Conservation (phyloP, 805 yeast species). For the Blastobotrys robertii region DNA sequence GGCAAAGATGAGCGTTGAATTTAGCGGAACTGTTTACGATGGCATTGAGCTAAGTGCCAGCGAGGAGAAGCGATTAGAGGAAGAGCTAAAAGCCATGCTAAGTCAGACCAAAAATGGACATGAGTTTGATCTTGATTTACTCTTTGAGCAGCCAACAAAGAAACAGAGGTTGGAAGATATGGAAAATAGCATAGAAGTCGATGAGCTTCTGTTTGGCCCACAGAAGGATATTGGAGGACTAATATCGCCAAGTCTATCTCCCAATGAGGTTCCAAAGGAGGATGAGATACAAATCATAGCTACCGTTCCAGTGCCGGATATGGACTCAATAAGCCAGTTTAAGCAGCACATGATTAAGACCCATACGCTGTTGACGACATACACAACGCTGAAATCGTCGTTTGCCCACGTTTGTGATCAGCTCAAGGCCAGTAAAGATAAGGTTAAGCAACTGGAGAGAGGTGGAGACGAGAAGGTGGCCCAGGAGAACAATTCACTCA, state of each 20-base stretch:
- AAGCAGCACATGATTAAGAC: constrained; percentile 17
- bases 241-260: not conserved
- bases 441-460: constrained; percentile 5
- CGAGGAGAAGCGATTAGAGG: constrained; percentile 3
- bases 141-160: not conserved
- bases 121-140: not conserved
- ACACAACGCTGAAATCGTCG: constrained; percentile 20
- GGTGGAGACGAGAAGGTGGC: not conserved
- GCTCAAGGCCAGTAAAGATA: constrained; percentile 6
- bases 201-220: no score
- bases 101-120: not conserved
- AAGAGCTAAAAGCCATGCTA: constrained; percentile 3
- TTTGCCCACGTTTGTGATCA: constrained; percentile 19
- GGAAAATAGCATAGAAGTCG: not conserved
- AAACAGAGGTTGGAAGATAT: not conserved
- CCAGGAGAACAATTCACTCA: constrained; percentile 6
- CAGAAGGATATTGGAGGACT: not conserved
- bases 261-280: not conserved
- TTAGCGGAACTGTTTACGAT: not conserved
- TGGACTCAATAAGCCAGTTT: constrained; percentile 7
- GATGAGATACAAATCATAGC: not conserved
- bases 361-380: constrained; percentile 21
- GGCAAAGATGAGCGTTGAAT: not conserved
- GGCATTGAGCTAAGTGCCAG: not conserved
- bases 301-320: not conserved